These are phyloP conservation scores for Tetrapisispora pingtungensis DNA, from an alignment of 805 yeast species.

Conservation along the genomic window DNA sequence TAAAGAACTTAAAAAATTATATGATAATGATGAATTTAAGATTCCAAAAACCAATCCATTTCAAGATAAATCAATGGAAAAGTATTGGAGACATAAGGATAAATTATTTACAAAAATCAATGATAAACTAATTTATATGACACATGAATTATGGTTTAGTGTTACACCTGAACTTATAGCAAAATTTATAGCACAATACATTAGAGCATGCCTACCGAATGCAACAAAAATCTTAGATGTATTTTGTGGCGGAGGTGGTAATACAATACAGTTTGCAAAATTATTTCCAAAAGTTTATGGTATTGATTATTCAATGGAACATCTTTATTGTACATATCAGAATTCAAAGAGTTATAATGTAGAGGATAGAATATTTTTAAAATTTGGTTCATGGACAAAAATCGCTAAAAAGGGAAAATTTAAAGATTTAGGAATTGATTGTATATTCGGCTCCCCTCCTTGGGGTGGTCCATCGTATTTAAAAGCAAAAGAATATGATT, in stretches of 20 bases:
- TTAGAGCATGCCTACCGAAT: constrained; percentile 42
- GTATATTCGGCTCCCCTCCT: constrained; percentile 71
- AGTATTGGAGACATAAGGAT: constrained; percentile 57
- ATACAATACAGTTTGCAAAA: constrained; percentile 63
- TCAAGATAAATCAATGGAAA: constrained; percentile 11
- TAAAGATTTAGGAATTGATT: constrained; percentile 18
- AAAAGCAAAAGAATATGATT: constrained; percentile 35
- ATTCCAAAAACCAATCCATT: background rate
- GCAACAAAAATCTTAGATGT: constrained; percentile 48
- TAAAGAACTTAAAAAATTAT: background rate
- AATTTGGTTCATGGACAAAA: constrained; percentile 38
- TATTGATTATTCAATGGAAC: constrained; percentile 49
- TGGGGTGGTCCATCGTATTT: constrained; percentile 76
- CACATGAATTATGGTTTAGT: constrained; percentile 71
- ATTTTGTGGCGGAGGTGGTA: constrained; percentile 86
- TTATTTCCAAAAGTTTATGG: constrained; percentile 49
- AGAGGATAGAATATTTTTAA: constrained; percentile 38
- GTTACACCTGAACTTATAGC: constrained; percentile 81
- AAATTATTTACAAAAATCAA: constrained; percentile 53
- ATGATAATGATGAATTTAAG: background rate
- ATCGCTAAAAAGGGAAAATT: constrained; percentile 13
- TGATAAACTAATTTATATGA: constrained; percentile 52
- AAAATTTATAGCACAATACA: constrained; percentile 43
- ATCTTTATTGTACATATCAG: constrained; percentile 54
- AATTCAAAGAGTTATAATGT: constrained; percentile 60